These are phyloP conservation scores for Acanthamoeba sp. DNA, from an alignment of 208 protist genomes.

Conservation along the genomic window DNA sequence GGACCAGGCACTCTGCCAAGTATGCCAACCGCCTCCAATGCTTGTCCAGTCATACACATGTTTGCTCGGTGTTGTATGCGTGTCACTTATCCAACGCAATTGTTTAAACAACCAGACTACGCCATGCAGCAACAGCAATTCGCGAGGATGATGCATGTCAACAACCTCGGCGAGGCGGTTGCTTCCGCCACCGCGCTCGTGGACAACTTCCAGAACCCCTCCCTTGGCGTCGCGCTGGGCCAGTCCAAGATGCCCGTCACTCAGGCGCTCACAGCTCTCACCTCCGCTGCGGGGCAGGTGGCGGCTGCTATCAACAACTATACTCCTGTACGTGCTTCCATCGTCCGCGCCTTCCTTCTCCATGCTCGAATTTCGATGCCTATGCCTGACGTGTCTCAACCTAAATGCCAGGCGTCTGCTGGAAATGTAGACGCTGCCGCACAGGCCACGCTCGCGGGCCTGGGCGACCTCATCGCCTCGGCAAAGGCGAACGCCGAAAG, in stretches of 20 bases:
- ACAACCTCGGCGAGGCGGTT: background rate
- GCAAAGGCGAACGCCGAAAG: background rate
- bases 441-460: background rate
- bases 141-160: constrained; percentile 46
- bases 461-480: constrained; percentile 49
- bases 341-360: too few relatives aligned
- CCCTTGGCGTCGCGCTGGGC: constrained; percentile 40
- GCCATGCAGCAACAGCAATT: constrained; percentile 54
- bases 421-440: background rate
- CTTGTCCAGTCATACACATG: background rate
- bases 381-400: background rate
- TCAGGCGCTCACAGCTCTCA: constrained; percentile 29
- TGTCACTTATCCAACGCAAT: too few relatives aligned
- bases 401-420: background rate
- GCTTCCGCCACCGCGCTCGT: background rate
- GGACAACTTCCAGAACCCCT: constrained; percentile 32
- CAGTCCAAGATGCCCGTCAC: constrained; percentile 48
- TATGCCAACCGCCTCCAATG: background rate
- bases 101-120: background rate
- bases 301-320: background rate
- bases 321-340: background rate
- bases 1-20: background rate
- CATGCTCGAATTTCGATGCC: too few relatives aligned
- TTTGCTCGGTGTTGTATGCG: too few relatives aligned
- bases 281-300: background rate